phyloP scores from a whole-genome alignment of 2,329 filamentous ascomycete species.

The Claviceps citrina region DNA sequence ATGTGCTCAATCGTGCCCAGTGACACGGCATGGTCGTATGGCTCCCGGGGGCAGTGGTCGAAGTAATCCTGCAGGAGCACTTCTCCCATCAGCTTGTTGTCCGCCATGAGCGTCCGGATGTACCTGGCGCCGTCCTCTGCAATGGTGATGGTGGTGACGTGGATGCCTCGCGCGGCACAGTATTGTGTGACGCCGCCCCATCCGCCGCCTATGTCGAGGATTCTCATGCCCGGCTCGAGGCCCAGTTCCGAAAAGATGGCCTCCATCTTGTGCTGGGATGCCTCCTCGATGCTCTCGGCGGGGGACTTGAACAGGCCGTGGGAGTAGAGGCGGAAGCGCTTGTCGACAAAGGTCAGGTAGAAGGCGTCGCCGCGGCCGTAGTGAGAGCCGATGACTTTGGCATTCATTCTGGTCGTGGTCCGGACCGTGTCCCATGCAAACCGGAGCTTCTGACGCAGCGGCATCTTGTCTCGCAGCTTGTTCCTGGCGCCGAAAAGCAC shows the following conservation, averaged over 20 bases:
- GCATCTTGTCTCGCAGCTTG: background rate
- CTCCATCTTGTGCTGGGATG: background rate
- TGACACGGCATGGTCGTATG: slow-evolving; percentile 1
- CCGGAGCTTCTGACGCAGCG: slow-evolving; percentile 1
- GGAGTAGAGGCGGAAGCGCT: background rate
- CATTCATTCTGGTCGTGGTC: background rate
- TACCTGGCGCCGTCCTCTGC: background rate
- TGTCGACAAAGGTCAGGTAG: slow-evolving; percentile 1
- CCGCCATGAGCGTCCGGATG: background rate
- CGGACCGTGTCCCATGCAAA: slow-evolving; percentile 1
- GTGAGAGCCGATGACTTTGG: background rate
- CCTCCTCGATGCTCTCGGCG: background rate
- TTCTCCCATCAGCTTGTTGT: background rate
- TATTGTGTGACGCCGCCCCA: slow-evolving; percentile 3
- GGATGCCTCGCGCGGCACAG: slow-evolving; percentile 1
- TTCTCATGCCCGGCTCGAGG: background rate
- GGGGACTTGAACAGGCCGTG: slow-evolving; percentile 1
- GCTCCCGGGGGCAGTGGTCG: background rate
- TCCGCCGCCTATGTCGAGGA: slow-evolving; percentile 2
- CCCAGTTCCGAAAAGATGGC: slow-evolving; percentile 1
- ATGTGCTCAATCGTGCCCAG: slow-evolving; percentile 1
- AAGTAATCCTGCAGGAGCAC: slow-evolving; percentile 2
- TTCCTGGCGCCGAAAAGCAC: background rate
- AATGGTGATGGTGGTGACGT: background rate
- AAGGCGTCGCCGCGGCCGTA: slow-evolving; percentile 1